These are phyloP conservation scores for Sphagnum tenellum DNA, from an alignment of 225 moss, liverwort and hornwort species.

Conservation along the genomic window DNA sequence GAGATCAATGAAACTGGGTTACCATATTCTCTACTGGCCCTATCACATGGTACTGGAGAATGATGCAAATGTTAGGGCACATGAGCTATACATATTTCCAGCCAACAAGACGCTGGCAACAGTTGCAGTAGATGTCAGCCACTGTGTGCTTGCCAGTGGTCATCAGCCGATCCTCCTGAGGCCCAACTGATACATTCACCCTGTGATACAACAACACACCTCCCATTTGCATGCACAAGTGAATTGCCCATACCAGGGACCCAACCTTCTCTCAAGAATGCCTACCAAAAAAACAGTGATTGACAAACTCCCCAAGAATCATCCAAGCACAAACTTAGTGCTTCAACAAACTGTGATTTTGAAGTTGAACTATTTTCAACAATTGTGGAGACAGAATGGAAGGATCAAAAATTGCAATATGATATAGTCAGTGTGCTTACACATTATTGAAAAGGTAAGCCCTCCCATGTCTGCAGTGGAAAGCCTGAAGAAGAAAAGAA, in stretches of 20 bases:
- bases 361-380: neutral
- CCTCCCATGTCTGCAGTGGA: constrained; percentile 92
- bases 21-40: too few relatives aligned
- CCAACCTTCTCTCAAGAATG: too few relatives aligned
- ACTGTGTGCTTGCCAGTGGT: constrained; percentile 96
- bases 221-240: constrained; percentile 6
- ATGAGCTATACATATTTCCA: constrained; percentile 72
- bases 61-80: neutral
- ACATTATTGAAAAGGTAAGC: constrained; percentile 98
- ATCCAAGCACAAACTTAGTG: too few relatives aligned
- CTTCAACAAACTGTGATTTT: too few relatives aligned
- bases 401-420: neutral
- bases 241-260: too few relatives aligned
- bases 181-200: constrained; percentile 96
- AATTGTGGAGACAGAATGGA: neutral
- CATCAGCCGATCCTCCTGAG: constrained; percentile 92
- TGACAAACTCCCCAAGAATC: too few relatives aligned
- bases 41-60: too few relatives aligned
- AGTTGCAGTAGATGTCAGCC: constrained; percentile 95
- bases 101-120: constrained; percentile 86
- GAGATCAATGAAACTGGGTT: too few relatives aligned
- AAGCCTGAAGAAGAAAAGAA: constrained; percentile 32
- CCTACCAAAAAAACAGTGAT: too few relatives aligned
- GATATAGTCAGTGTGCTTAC: constrained; percentile 22
- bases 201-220: constrained; percentile 28